Evolutionary conservation across 441 rosid genomes (phyloP).

Genomic region (Bocquillonia castaneifolia): DNA sequence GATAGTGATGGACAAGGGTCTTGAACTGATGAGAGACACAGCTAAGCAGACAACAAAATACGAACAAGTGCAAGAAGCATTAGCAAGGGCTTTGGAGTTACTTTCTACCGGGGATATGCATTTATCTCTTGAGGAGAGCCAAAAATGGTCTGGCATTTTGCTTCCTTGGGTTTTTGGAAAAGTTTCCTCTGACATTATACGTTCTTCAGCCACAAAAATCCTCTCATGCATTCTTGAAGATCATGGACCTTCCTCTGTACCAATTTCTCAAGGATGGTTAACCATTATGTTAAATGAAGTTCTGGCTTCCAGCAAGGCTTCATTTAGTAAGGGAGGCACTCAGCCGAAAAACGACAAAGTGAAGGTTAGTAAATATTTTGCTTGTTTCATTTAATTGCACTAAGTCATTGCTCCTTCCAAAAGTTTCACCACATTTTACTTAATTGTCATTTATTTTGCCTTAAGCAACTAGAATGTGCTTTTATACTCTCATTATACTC

Average conservation of each 20-base stretch:
- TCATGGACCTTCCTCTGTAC: constrained; percentile 65
- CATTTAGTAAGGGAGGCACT: constrained; percentile 51
- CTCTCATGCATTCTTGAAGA: constrained; percentile 79
- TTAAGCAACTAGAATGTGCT: constrained; percentile 12
- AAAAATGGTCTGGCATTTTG: constrained; percentile 82
- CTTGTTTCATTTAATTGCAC: constrained; percentile 7
- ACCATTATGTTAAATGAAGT: constrained; percentile 65
- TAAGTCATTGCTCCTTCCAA: constrained; percentile 13
- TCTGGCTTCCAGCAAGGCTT: constrained; percentile 47
- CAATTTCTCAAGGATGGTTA: constrained; percentile 96
- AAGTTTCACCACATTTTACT: constrained; percentile 17
- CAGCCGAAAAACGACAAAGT: constrained; percentile 55
- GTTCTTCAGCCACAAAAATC: constrained; percentile 66
- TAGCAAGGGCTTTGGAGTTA: constrained; percentile 81
- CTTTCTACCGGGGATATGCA: constrained; percentile 57
- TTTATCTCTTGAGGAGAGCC: constrained; percentile 81
- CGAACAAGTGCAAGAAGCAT: constrained; percentile 67
- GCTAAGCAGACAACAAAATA: constrained; percentile 66
- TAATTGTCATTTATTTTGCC: background rate
- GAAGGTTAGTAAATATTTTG: constrained; percentile 46
- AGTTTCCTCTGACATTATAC: constrained; percentile 49
- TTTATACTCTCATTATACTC: constrained; percentile 13
- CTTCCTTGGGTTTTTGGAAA: constrained; percentile 77
- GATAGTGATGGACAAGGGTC: constrained; percentile 78
- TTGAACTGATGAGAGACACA: constrained; percentile 69